Base-by-base conservation (phyloP, 768 basidiomycete genomes). In the Lactarius tabidus region DNA sequence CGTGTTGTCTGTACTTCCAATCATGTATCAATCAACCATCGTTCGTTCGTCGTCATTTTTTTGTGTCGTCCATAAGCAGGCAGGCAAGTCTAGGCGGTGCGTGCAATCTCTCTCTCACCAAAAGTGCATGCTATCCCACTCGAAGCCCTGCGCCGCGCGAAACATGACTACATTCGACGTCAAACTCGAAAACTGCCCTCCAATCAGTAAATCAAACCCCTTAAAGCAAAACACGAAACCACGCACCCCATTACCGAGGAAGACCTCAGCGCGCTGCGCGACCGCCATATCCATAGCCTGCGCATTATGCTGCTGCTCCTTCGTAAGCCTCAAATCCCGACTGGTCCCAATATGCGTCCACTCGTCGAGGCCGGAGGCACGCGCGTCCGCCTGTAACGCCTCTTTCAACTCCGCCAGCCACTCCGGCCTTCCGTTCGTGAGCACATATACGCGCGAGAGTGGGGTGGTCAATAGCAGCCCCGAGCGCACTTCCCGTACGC, bases 201-300 rank as follows among this genome's bases (percentile, higher is more conserved):
- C 18, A n/a, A 17, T 12, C 23, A 8, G 17, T 36, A 20, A 26
- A 61, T 3, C 6, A 1, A 8, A 29, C 6, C n/a, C n/a, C n/a
- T n/a, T n/a, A n/a, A n/a, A n/a, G n/a, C 26, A 65, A 3, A 18
- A 35, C 12, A n/a, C 9, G 17, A 53, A 59, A 18, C 10, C 59
- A 72, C 81, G 70, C 63, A 81, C 81, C 71, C 83, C 83, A 55
- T 84, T 84, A 8, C 82, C 83, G 41, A 83, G 72, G 70, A 84
- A 80, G 29, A 79, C 75, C 60, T 82, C 80, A 6, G 81, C 81
- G 59, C 74, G 72, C 64, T 77, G 71, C 1, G 78, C 81, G 45
- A 83, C 75, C 14, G 78, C 71, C 81, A 85, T 84, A 66, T 84
- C 83, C 41, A 83, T 67, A 53, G 79, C 79, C 69, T 81, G 79